Base-by-base conservation (phyloP, 371 early-diverging fungal species). In the Syncephalis plumigaleata region DNA sequence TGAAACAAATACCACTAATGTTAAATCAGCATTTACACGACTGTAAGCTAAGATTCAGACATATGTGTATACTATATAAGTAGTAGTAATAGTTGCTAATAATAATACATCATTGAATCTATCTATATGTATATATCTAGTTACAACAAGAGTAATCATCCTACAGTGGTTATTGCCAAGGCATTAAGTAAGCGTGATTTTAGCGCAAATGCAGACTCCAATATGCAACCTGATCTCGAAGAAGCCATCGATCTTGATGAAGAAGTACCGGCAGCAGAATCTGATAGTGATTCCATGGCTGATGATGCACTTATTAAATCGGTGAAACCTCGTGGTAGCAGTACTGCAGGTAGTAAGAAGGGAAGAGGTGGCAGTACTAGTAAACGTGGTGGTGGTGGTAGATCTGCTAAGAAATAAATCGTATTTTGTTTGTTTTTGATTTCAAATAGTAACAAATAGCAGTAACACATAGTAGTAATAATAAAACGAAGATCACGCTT, bases 21-120 rank as follows among this genome's bases (percentile, higher is more conserved):
- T 68, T 46, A 98, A 96, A 58, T 52, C 77, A 0, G 61, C 80
- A 1, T 87, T 99, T 55, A 98, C 93, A 0, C 61, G 73, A 58
- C 55, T 46, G 76, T 86, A 73, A 56, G 73, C 47, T 46, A n/a
- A n/a, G n/a, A n/a, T n/a, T n/a, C n/a, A n/a, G n/a, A n/a, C n/a
- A n/a, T n/a, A n/a, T n/a, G n/a, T n/a, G n/a, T n/a, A n/a, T 18
- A 3, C 17, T 46, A 11, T 38, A 39, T 20, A 40, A 39, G 22
- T 37, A 9, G n/a, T 37, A 3, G 24, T 39, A n/a, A 47, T 24
- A 25, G 24, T 42, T 56, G 51, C 44, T 25, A 46, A n/a, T 24
- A 1, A 15, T 22, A 36, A 21, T 54, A 21, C 11, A 15, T 21
- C 26, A 48, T 16, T 45, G n/a, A 15, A 27, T n/a, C 11, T 45